phyloP scores from a whole-genome alignment of 345 rosid species.

The Populus ilicifolia region DNA sequence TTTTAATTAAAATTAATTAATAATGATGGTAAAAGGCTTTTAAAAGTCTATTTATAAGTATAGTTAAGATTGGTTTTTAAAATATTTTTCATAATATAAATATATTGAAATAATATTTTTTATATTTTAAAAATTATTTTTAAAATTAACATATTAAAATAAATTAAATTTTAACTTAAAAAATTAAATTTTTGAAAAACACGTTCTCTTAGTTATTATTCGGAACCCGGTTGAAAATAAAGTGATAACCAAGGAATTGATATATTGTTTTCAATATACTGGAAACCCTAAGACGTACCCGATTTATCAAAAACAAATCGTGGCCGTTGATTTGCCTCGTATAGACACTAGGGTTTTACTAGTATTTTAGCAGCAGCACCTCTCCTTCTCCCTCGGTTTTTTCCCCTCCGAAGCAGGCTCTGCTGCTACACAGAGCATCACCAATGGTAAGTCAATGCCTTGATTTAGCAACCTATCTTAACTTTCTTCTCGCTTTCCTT shows the following conservation, averaged over 20 bases:
- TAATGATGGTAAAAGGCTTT: too few species aligned
- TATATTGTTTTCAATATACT: too few species aligned
- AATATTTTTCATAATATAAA: rapidly evolving
- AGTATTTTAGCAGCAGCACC: background rate
- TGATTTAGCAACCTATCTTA: background rate
- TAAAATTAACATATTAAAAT: too few species aligned
- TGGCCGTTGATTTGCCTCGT: background rate
- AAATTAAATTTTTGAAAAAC: too few species aligned
- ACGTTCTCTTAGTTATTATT: too few species aligned
- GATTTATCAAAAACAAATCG: background rate
- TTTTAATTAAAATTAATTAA: too few species aligned
- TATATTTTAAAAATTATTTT: too few species aligned
- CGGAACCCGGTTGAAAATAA: too few species aligned
- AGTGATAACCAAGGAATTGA: too few species aligned
- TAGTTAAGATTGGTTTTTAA: rapidly evolving
- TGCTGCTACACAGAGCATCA: background rate
- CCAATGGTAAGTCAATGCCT: background rate
- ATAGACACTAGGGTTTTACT: conserved; percentile 1
- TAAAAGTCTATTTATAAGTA: rapidly evolving
- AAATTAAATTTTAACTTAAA: too few species aligned
- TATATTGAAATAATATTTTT: too few species aligned
- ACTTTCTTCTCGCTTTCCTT: background rate
- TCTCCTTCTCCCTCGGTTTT: background rate
- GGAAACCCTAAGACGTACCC: too few species aligned
- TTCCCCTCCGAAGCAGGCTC: background rate